Base-by-base conservation (phyloP, 2,329 filamentous ascomycete genomes). In the Septoria petroselini region DNA sequence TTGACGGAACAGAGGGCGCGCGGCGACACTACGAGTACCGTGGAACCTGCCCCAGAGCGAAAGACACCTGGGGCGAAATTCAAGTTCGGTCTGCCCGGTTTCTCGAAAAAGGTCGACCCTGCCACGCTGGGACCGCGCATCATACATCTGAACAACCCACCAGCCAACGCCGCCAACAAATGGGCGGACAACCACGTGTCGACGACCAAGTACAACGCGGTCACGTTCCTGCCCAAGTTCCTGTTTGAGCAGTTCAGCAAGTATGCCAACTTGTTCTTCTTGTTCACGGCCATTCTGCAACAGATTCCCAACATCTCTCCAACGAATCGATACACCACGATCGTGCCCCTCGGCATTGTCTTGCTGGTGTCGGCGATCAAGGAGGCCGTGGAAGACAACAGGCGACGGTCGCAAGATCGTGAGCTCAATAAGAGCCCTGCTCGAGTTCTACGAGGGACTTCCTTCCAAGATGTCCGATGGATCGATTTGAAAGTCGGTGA, bases 251-350 rank as follows among this genome's bases (percentile, higher is more conserved):
- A 98, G 69, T 98, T 98, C 73, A 96, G 91, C 54, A 98, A 96
- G 76, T 95, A 96, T 71, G 93, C 93, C 76, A 98, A 98, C 72
- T 73, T 98, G 65, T 98, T 98, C 77, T 98, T 98, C 86, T 81
- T 98, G 68, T 97, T 98, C 71, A 98, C 93, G 30, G 91, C 93
- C 12, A 84, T 82, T 33, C 75, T 98, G 38, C 93, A 98, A 74
- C 93, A 98, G 70, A 95, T 98, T 54, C 93, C 93, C 17, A 85
- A 86, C 58, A 85, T 98, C 54, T 95, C 91, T 27, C 93, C 94
- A 6, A 98, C 93, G 7, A 97, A 96, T 72, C 81, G 79, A 70
- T 98, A 91, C 67, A 98, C 93, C 4, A 98, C 94, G 30, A 96
- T 98, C 66, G 91, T 87, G 4, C 93, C 93, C n/a, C 79, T 98